Conservation (phyloP, 2,329 filamentous ascomycete species). For the Aspergillus transmontanensis region DNA sequence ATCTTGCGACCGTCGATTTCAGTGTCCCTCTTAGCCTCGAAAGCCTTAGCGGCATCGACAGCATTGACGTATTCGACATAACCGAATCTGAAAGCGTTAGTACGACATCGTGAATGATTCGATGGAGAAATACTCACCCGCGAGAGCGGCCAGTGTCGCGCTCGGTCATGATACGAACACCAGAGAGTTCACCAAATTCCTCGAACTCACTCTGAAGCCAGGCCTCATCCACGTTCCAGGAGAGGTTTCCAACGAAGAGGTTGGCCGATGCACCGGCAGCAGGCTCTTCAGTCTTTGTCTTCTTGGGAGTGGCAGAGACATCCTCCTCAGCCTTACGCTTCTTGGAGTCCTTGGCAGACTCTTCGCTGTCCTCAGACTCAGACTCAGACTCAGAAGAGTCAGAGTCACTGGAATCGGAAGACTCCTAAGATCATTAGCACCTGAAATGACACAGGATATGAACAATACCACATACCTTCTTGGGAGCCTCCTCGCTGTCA, state of each 20-base stretch:
- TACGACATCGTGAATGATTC: not conserved
- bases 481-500: slow-evolving; percentile 23
- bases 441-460: not conserved
- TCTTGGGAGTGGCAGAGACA: slow-evolving; percentile 50
- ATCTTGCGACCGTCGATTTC: slow-evolving; percentile 74
- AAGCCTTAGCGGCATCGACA: slow-evolving; percentile 70
- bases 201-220: slow-evolving; percentile 80
- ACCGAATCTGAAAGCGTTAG: slow-evolving; percentile 63
- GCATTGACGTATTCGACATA: slow-evolving; percentile 82
- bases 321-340: slow-evolving; percentile 55
- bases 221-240: slow-evolving; percentile 87
- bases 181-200: slow-evolving; percentile 70
- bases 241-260: slow-evolving; percentile 86
- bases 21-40: slow-evolving; percentile 72
- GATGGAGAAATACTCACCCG: slow-evolving; percentile 55
- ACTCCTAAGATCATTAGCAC: slow-evolving; percentile 15
- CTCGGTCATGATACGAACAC: slow-evolving; percentile 81
- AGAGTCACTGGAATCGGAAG: slow-evolving; percentile 13
- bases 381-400: slow-evolving; percentile 33
- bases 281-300: slow-evolving; percentile 61
- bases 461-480: slow-evolving; percentile 26
- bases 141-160: slow-evolving; percentile 79
- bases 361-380: slow-evolving; percentile 37
- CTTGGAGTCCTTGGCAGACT: slow-evolving; percentile 39
- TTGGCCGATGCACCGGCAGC: slow-evolving; percentile 53